phyloP scores from a whole-genome alignment of 176 grass and related monocot genomes.

The Oryza rufipogon region DNA sequence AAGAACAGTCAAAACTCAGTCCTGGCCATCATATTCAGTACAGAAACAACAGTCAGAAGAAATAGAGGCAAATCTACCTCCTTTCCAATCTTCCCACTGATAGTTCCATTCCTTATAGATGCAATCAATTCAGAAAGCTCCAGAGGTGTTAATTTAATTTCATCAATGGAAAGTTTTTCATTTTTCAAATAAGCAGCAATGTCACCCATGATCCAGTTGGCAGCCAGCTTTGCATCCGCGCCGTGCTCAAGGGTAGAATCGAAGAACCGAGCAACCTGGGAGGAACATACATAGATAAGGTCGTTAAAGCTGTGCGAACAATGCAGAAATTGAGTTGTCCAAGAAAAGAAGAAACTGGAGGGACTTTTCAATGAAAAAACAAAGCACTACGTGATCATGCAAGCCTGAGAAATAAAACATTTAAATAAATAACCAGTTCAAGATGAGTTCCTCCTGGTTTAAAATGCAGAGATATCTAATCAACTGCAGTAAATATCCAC shows the following conservation, averaged over 20 bases:
- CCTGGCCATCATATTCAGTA: background rate
- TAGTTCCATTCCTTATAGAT: slow-evolving; percentile 84
- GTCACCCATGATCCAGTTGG: slow-evolving; percentile 98
- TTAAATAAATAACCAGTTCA: slow-evolving; percentile 1
- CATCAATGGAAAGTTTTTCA: slow-evolving; percentile 75
- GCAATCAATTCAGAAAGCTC: slow-evolving; percentile 78
- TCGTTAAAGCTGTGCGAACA: slow-evolving; percentile 22
- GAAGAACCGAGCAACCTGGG: slow-evolving; percentile 86
- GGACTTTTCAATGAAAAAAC: background rate
- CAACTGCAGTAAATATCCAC: slow-evolving; percentile 15
- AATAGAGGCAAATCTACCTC: slow-evolving; percentile 51
- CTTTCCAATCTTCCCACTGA: slow-evolving; percentile 97
- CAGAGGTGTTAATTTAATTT: slow-evolving; percentile 84
- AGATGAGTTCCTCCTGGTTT: background rate
- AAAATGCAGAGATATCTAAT: slow-evolving; percentile 13
- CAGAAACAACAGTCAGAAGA: background rate
- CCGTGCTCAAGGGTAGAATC: slow-evolving; percentile 80
- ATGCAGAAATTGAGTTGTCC: slow-evolving; percentile 13
- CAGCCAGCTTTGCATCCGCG: slow-evolving; percentile 80
- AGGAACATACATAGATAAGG: slow-evolving; percentile 37
- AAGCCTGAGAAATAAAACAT: slow-evolving; percentile 22
- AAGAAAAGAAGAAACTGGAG: background rate
- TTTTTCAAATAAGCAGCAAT: slow-evolving; percentile 91
- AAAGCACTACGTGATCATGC: background rate
- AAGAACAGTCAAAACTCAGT: slow-evolving; percentile 3